These are phyloP conservation scores for Graphilbum fragrans DNA, from an alignment of 2,329 filamentous ascomycete species.

Conservation along the genomic window DNA sequence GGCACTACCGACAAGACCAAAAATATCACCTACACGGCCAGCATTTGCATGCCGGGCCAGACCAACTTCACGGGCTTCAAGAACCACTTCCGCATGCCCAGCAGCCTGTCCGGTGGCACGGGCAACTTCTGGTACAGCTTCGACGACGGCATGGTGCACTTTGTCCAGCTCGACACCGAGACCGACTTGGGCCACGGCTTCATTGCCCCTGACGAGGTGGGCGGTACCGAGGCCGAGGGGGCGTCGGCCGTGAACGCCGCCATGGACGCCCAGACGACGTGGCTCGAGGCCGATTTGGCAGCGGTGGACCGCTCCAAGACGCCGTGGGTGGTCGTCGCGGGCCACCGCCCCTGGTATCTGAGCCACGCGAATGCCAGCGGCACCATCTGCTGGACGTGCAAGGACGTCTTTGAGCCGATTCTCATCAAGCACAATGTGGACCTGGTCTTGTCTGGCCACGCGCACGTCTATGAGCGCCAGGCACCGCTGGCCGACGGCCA, in stretches of 20 bases:
- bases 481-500: conserved; percentile 9
- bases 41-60: conserved; percentile 9
- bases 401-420: conserved; percentile 4
- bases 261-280: conserved; percentile 12
- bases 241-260: not conserved
- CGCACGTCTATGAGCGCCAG: conserved; percentile 14
- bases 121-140: conserved; percentile 13
- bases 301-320: conserved; percentile 31
- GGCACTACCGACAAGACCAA: conserved; percentile 20
- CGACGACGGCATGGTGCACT: conserved; percentile 11
- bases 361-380: conserved; percentile 12
- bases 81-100: conserved; percentile 13
- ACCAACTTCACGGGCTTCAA: conserved; percentile 11
- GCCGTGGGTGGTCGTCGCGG: conserved; percentile 36
- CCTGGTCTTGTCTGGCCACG: conserved; percentile 10
- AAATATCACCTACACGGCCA: not conserved
- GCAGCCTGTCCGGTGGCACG: conserved; percentile 5
- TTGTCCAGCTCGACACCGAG: conserved; percentile 8
- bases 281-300: conserved; percentile 31
- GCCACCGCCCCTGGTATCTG: conserved; percentile 35
- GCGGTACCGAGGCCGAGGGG: not conserved
- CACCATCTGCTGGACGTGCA: conserved; percentile 4
- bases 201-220: conserved; percentile 7
- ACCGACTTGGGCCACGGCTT: conserved; percentile 9
- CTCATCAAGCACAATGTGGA: conserved; percentile 9